Evolutionary conservation across 2,329 filamentous ascomycete species (phyloP).

Genomic region (Aspergillus oerlinghausenensis): DNA sequence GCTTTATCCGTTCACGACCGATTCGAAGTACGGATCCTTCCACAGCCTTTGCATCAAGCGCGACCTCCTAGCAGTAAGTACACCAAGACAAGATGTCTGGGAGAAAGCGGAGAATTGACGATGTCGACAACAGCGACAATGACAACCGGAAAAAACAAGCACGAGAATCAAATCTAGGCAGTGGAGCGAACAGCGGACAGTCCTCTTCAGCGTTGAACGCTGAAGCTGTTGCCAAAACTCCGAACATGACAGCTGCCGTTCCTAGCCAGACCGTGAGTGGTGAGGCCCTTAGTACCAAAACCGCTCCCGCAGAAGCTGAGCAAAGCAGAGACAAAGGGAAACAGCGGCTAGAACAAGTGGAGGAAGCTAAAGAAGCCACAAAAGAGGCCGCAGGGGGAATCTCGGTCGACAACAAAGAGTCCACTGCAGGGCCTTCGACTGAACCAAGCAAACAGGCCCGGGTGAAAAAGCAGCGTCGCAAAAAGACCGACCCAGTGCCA

Average conservation of each 20-base stretch:
- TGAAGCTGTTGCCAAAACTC: neutral
- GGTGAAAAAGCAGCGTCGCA: slow-evolving; percentile 11
- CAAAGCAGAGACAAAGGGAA: neutral
- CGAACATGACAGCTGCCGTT: neutral
- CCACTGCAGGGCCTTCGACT: neutral
- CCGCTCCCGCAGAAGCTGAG: neutral
- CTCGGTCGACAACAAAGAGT: neutral
- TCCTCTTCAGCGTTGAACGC: neutral
- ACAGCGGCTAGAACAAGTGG: neutral
- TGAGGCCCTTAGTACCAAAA: neutral
- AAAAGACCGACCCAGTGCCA: slow-evolving; percentile 17
- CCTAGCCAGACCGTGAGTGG: neutral
- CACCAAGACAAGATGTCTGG: neutral
- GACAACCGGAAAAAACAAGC: neutral
- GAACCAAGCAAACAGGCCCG: slow-evolving; percentile 49
- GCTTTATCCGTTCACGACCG: neutral
- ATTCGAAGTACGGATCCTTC: neutral
- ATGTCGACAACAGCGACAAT: neutral
- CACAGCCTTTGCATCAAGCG: neutral
- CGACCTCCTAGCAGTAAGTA: neutral
- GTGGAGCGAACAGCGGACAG: neutral
- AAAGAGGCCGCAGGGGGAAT: neutral
- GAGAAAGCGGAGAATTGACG: neutral
- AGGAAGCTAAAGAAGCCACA: neutral
- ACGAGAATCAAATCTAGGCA: neutral